These are phyloP conservation scores for Lecanicillium sp. DNA, from an alignment of 2,329 filamentous ascomycete species.

Conservation along the genomic window DNA sequence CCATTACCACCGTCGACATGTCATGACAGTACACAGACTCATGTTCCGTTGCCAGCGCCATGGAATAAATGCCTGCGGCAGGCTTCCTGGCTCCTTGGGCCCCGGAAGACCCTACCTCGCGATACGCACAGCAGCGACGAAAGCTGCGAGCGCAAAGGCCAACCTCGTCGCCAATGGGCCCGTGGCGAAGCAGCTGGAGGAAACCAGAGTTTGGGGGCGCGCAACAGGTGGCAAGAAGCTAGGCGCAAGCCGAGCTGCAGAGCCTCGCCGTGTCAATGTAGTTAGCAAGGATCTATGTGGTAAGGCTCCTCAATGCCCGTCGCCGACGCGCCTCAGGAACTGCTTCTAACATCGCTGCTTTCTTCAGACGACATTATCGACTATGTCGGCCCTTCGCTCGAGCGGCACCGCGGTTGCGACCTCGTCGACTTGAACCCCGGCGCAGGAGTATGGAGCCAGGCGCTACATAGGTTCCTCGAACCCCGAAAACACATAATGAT, in stretches of 20 bases:
- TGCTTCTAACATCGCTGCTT: too few species aligned
- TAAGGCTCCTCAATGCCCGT: constrained; percentile 20
- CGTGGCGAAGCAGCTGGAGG: constrained; percentile 17
- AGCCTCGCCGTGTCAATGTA: constrained; percentile 41
- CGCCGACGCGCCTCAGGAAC: too few species aligned
- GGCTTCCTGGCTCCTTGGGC: too few species aligned
- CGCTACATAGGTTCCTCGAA: constrained; percentile 65
- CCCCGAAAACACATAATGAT: constrained; percentile 79
- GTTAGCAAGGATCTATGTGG: constrained; percentile 43
- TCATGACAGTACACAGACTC: too few species aligned
- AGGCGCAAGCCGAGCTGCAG: constrained; percentile 9
- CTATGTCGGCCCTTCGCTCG: constrained; percentile 61
- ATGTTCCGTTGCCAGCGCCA: too few species aligned
- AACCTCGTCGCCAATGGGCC: constrained; percentile 10
- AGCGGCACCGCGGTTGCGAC: constrained; percentile 69
- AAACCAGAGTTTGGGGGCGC: constrained; percentile 19
- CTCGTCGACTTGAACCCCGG: constrained; percentile 85
- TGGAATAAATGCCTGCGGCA: too few species aligned
- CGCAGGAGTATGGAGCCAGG: constrained; percentile 67
- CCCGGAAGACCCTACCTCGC: not conserved
- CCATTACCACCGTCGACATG: too few species aligned
- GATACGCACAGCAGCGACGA: not conserved
- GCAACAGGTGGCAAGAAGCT: constrained; percentile 10
- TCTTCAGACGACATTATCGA: constrained; percentile 57
- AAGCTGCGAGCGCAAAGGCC: not conserved